A percentile compares a stretch with the other conserved stretches of the same genome.
phyloP scores from a whole-genome alignment of 306 rosid genomes.

The Rubus parviflorus region DNA sequence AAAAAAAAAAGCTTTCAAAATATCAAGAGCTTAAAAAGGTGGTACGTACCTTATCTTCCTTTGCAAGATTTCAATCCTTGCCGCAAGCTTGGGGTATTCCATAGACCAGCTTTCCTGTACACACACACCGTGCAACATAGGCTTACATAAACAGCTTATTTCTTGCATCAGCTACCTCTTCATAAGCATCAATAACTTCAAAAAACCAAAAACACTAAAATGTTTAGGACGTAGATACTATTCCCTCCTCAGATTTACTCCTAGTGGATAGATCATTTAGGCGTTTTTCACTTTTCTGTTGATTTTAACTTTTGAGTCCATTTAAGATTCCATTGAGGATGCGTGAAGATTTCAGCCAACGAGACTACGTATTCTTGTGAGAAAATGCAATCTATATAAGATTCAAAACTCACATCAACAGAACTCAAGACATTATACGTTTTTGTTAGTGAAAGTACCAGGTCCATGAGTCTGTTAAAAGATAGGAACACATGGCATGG shows the following conservation, averaged over 20 bases:
- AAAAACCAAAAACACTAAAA: background rate
- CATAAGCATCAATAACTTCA: background rate
- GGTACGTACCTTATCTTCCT: conserved; percentile 51
- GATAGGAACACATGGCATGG: background rate
- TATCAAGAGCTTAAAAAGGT: no score
- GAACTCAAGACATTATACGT: background rate
- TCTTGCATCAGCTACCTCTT: background rate
- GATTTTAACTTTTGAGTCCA: background rate
- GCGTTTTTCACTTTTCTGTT: background rate
- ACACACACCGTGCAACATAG: conserved; percentile 4
- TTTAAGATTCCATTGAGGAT: background rate
- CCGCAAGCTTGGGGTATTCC: conserved; percentile 57
- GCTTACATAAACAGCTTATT: background rate
- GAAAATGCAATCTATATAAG: no score
- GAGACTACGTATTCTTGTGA: background rate
- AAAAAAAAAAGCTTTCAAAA: background rate
- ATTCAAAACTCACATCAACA: background rate
- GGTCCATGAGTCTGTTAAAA: background rate
- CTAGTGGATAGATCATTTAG: background rate
- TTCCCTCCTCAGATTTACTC: background rate
- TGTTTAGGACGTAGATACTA: background rate
- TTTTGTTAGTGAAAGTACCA: background rate
- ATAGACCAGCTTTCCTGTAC: conserved; percentile 44
- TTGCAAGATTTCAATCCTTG: conserved; percentile 57
- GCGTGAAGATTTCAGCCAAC: background rate